Conservation (phyloP, 1,284 basidiomycete genomes). For the Puccinia horiana region DNA sequence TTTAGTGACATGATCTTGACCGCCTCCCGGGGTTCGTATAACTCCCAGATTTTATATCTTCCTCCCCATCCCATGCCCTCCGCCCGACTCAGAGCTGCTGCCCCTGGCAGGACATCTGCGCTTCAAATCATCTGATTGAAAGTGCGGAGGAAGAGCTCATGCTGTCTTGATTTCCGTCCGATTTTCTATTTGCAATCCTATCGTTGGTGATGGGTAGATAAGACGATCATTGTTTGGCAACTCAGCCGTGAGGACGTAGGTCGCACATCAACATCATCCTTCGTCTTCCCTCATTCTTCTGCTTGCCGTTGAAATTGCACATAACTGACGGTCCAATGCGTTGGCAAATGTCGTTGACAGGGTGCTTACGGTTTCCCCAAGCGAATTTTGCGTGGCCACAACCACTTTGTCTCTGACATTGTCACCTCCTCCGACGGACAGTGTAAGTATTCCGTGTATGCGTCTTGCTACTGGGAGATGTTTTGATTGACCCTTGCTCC, state of each 20-base stretch:
- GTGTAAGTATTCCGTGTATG: not conserved
- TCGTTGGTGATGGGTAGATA: constrained; percentile 66
- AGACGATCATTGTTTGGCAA: constrained; percentile 99
- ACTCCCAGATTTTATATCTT: constrained; percentile 10
- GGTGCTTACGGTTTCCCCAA: constrained; percentile 87
- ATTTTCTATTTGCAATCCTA: not conserved
- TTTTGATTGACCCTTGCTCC: not conserved
- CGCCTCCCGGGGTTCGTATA: constrained; percentile 54
- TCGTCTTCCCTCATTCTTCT: not conserved
- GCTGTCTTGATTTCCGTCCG: constrained; percentile 7
- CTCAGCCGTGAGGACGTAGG: constrained; percentile 82
- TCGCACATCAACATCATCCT: not conserved
- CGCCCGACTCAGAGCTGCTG: constrained; percentile 38
- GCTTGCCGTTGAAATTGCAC: not conserved
- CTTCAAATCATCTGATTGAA: constrained; percentile 11
- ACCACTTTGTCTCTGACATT: constrained; percentile 99
- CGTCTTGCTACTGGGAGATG: not conserved
- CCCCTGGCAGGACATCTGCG: constrained; percentile 49
- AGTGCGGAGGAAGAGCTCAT: constrained; percentile 45
- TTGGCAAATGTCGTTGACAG: constrained; percentile 55
- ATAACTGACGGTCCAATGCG: not conserved
- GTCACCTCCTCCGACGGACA: constrained; percentile 62
- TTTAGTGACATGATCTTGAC: constrained; percentile 57
- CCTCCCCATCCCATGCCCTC: not conserved
- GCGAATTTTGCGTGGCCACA: constrained; percentile 96